Evolutionary conservation across 805 yeast genomes (phyloP), one percentile per base, ranked within the genome.

Genomic region (Hanseniaspora lachancei): DNA sequence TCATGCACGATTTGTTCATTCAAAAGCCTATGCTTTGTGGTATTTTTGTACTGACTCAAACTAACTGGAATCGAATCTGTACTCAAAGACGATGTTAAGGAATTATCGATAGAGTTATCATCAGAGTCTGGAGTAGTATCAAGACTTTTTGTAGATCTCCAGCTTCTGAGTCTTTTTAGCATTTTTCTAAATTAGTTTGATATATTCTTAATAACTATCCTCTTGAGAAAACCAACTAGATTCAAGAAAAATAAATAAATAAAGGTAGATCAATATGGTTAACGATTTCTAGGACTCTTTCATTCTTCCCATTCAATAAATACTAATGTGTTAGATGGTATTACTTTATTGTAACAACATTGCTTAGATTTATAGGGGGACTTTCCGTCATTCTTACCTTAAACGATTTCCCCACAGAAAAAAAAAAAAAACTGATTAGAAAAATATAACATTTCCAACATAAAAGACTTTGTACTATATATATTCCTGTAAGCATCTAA

Each of bases 1-100:
- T 87, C 88, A 57, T 77, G 84, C 0, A 93, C 93, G 62, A 91
- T 70, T 50, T 78, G 84, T 0, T 61, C 50, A n/a, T 74, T 72
- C 56, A 91, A 63, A 9, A 91, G 69, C 59, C 75, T 72, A 58
- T 79, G 79, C 57, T 73, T 77, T 0, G 95, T 86, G 2, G 73
- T 65, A 0, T 71, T 62, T 29, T 72, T 70, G 65, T 86, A 86
- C 1, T 96, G 96, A 0, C 56, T 57, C 18, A 89, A 70, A 20
- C 62, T 66, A 12, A 87, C 64, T 0, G 82, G 50, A 1, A 46
- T 46, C n/a, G 27, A 53, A 5, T 53, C 56, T 16, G 40, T 46
- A 12, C 34, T 42, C 5, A 34, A 2, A 7, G 50, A 46, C 7
- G 56, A 46, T n/a, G 18, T 36, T 24, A 44, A 43, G 15, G 47